Evolutionary conservation across 2,329 filamentous ascomycete species (phyloP).

Genomic region (Fusarium sp.): DNA sequence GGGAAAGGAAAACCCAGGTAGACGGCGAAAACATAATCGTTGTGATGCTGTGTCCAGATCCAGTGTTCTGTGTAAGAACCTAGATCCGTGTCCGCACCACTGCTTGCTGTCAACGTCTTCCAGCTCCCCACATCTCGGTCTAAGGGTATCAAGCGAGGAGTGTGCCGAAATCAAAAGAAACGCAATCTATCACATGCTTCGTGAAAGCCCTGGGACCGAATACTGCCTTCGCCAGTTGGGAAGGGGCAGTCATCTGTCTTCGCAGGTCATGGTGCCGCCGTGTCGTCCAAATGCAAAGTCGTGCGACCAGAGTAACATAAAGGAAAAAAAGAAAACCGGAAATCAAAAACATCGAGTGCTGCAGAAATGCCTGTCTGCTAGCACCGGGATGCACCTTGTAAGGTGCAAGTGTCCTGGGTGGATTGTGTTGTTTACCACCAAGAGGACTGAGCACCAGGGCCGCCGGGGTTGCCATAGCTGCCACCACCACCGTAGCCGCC

Average conservation of each 20-base stretch:
- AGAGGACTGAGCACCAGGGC: constrained; percentile 72
- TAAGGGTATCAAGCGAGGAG: constrained; percentile 60
- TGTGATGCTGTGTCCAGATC: constrained; percentile 53
- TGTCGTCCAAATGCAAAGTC: constrained; percentile 51
- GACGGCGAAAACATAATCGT: constrained; percentile 54
- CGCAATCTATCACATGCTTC: constrained; percentile 59
- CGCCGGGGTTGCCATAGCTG: constrained; percentile 76
- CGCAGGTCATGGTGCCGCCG: constrained; percentile 57
- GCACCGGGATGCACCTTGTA: constrained; percentile 35
- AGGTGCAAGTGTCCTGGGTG: constrained; percentile 16
- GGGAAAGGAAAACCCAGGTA: constrained; percentile 48
- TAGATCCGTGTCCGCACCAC: constrained; percentile 50
- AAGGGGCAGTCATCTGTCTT: constrained; percentile 50
- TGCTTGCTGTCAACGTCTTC: constrained; percentile 54
- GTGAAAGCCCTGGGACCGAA: constrained; percentile 55
- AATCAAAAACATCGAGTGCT: constrained; percentile 41
- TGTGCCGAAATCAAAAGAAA: constrained; percentile 58
- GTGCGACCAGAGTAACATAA: constrained; percentile 46
- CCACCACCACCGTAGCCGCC: constrained; percentile 59
- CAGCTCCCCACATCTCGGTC: constrained; percentile 56
- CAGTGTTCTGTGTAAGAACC: constrained; percentile 39
- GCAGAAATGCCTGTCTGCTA: constrained; percentile 23
- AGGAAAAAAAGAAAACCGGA: constrained; percentile 40
- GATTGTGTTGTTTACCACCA: constrained; percentile 69
- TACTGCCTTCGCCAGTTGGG: constrained; percentile 50